Evolutionary conservation across 768 basidiomycete genomes (phyloP), one percentile per base, ranked within the genome.

Genomic region (Phaeotremella skinneri): DNA sequence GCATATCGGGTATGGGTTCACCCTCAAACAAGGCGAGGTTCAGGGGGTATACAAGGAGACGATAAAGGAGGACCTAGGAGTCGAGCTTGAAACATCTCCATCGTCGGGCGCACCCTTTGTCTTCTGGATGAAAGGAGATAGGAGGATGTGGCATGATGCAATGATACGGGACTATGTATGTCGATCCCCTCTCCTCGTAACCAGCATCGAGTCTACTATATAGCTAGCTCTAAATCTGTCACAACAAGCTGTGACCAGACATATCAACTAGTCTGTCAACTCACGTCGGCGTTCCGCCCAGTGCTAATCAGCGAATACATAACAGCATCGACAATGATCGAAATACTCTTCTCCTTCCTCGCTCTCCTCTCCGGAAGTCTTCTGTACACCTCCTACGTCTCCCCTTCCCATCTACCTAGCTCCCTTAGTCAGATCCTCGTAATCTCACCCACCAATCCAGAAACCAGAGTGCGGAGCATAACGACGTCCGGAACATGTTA

Each of bases 1-100:
- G n/a, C n/a, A n/a, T n/a, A n/a, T n/a, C n/a, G n/a, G n/a, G n/a
- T n/a, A n/a, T n/a, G n/a, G 76, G 91, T 96, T 1, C 92, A 97
- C 76, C 90, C 89, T 26, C 96, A 94, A 83, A 96, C 94, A 84
- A 94, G 94, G 78, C 82, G 89, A 55, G 85, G 89, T 63, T 86
- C 81, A 7, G 86, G 67, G 26, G 51, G 61, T 64, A 16, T 43
- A 56, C 27, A 67, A 65, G 37, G 27, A 54, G 25, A 29, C 68
- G 37, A 52, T 57, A 56, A 52, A 58, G 30, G 56, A 62, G 55
- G 64, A 68, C 45, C 67, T 49, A 26, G 67, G 59, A 30, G 73
- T 52, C 62, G 63, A 61, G 57, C 45, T 49, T 72, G n/a, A 76
- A 72, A 25, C 66, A 70, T 20, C 62, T 23, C 43, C 73, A 53